A percentile compares a stretch with the other conserved stretches of the same genome.
Conservation (phyloP, 192 early-diverging fungal species). For the Coemansia reversa region DNA sequence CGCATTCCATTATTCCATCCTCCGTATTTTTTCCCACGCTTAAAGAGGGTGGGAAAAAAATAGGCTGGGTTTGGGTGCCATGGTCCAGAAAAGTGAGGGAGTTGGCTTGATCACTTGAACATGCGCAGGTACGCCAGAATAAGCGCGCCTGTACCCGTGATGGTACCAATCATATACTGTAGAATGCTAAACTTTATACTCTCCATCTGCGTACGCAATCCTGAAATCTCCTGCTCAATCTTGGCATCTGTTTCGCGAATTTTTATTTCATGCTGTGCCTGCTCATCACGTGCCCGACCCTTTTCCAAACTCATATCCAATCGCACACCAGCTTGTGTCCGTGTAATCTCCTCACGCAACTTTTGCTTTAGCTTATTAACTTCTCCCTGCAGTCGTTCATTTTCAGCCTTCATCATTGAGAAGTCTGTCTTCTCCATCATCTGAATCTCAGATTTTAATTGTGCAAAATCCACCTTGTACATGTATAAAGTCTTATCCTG, state of each 20-base stretch:
- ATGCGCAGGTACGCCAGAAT: slow-evolving; percentile 60
- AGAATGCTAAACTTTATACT: slow-evolving; percentile 81
- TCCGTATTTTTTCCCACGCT: no score
- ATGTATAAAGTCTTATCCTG: slow-evolving; percentile 82
- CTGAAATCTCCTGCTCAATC: slow-evolving; percentile 87
- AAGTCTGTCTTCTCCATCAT: slow-evolving; percentile 91
- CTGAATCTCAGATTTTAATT: slow-evolving; percentile 82
- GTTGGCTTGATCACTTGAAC: slow-evolving; percentile 37
- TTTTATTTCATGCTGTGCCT: slow-evolving; percentile 76
- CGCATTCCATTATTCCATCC: no score
- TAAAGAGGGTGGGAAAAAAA: neutral
- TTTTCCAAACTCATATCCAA: slow-evolving; percentile 90
- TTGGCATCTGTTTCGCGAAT: slow-evolving; percentile 82
- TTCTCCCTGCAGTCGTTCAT: slow-evolving; percentile 73
- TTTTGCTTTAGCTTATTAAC: slow-evolving; percentile 83
- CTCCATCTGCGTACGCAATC: slow-evolving; percentile 81
- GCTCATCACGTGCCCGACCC: slow-evolving; percentile 82
- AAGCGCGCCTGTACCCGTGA: slow-evolving; percentile 80
- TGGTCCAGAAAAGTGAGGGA: neutral
- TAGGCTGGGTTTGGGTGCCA: no score
- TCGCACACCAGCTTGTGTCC: slow-evolving; percentile 79
- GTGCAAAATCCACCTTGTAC: slow-evolving; percentile 87
- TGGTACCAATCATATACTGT: slow-evolving; percentile 81
- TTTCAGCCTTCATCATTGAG: slow-evolving; percentile 75
- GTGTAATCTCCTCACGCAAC: slow-evolving; percentile 77